Base-by-base conservation (phyloP, 345 rosid genomes). In the Lepidium sativum region DNA sequence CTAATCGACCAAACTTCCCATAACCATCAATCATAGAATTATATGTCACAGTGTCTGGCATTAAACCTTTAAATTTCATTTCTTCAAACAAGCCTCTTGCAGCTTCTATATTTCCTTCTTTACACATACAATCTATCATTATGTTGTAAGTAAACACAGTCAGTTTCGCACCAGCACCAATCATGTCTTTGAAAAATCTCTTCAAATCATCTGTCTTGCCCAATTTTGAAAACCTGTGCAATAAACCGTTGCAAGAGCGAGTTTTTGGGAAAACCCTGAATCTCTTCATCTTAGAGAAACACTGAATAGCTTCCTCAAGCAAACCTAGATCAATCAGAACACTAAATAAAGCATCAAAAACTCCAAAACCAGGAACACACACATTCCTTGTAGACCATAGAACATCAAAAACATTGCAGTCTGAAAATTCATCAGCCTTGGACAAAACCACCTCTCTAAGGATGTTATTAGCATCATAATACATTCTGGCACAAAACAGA, bases 291-390 rank as follows among this genome's bases (percentile, higher is more conserved):
- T 67, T 85, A 8, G 50, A 32, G 67, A 85, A 87, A 57, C 88
- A 84, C 37, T 39, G 33, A 1, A 48, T 54, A 32, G 95, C 95
- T 49, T 83, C 86, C 56, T 81, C 81, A 50, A 85, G 77, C 85
- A 80, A 70, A 45, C 82, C 88, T 59, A 83, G 40, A 18, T 87
- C 91, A 70, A 87, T 77, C 50, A 83, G 71, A 69, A 79, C 82
- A 63, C 84, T 80, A 75, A 87, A 87, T 67, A 87, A 76, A 54
- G 86, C 81, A 87, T 87, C 87, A 69, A 87, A 87, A 11, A 87
- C 91, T 33, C 91, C 95, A 67, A 72, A 85, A 6, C 84, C 85
- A 16, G 63, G 78, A 34, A 72, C 71, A 55, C 80, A 83, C 14
- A 82, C 82, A 44, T 77, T 83, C 79, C 86, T 80, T 2, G 85